Evolutionary conservation across 1,284 basidiomycete species (phyloP).

Genomic region (Cryptococcus maquisensis): DNA sequence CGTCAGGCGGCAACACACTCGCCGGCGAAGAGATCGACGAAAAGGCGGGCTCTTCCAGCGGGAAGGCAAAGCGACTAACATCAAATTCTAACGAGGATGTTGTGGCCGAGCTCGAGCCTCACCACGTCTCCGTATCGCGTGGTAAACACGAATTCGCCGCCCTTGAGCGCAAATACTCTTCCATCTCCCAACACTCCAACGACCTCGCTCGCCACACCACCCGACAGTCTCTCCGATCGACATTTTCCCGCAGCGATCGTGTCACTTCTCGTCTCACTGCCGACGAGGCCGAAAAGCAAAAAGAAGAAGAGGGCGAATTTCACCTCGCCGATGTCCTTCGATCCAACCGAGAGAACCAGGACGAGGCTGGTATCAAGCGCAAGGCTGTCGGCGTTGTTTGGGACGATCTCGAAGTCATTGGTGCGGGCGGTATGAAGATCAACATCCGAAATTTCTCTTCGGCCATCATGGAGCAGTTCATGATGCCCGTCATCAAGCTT

Average conservation of each 20-base stretch:
- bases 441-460: conserved; percentile 56
- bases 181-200: conserved; percentile 37
- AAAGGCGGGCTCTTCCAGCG: conserved; percentile 2
- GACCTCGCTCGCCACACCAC: conserved; percentile 32
- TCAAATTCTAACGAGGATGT: conserved; percentile 30
- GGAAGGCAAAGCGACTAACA: conserved; percentile 16
- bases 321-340: conserved; percentile 66
- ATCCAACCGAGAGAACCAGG: conserved; percentile 62
- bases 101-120: conserved; percentile 35
- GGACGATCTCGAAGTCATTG: conserved; percentile 59
- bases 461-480: conserved; percentile 51
- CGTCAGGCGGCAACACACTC: conserved; percentile 17
- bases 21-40: conserved; percentile 10
- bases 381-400: conserved; percentile 68
- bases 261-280: conserved; percentile 15
- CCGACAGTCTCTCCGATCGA: conserved; percentile 21
- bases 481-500: conserved; percentile 44
- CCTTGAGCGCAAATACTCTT: conserved; percentile 40
- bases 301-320: conserved; percentile 34
- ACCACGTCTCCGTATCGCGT: conserved; percentile 32
- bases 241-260: conserved; percentile 18
- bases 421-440: conserved; percentile 63
- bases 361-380: conserved; percentile 69
- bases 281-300: conserved; percentile 36
- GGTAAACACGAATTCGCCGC: conserved; percentile 43